Base-by-base conservation (phyloP, 2,329 filamentous ascomycete species). In the Stagonosporopsis cucurbitacearum region DNA sequence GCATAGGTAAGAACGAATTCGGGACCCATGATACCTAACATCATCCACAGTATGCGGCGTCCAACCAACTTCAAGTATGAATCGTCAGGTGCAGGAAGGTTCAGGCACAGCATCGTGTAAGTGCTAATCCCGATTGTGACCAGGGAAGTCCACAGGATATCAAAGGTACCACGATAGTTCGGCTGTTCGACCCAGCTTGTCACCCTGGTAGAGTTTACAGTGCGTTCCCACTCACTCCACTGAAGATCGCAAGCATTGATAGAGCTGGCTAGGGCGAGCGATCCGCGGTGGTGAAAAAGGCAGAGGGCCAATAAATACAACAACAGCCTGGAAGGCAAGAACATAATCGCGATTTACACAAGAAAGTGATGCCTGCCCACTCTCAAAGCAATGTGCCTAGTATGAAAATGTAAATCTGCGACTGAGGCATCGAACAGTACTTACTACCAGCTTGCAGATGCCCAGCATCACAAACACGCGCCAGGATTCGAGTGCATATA, bases 61-160 rank as follows among this genome's bases (percentile, higher is more conserved):
- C 44, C 42, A 3, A 57, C n/a, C 8, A 57, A 28, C 28, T 17
- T 50, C 5, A 55, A 7, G 25, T 55, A 50, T 11, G 54, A 43
- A 20, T 60, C 50, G 6, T 48, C 39, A 1, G 50, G 59, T 13
- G 48, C 30, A 19, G 58, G 56, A 15, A 65, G 30, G 33, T 57
- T 58, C 13, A 60, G 40, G 36, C 59, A 63, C 7, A 62, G 36
- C 48, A 58, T 58, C 0, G 57, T 61, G 22, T 53, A 61, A 39
- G 54, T 62, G 41, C 61, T 59, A 28, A 65, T 56, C 11, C 54
- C 50, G 7, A 64, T 54, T 2, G 57, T 65, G 11, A 58, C 47
- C 4, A 64, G 50, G 15, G 51, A 62, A 4, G 37, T 50, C 60
- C 57, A 65, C 8, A 66, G 45, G 22, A 66, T 64, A 17, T 66